Evolutionary conservation across 331 rosid species (phyloP), one percentile per base, ranked within the genome.

Genomic region (Ulmus americana): DNA sequence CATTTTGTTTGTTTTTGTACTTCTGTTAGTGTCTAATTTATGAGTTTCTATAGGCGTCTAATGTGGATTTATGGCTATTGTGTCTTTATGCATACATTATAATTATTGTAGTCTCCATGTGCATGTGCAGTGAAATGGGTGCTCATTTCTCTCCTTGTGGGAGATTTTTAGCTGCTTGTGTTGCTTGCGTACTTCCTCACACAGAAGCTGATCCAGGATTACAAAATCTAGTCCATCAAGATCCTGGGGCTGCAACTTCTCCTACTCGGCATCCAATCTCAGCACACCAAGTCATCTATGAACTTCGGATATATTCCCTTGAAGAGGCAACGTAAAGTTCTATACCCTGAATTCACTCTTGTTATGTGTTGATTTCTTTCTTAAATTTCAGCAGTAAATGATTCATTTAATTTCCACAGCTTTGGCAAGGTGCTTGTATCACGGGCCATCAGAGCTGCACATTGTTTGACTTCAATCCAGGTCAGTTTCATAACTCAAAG

Each of bases 381-480:
- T 68, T 10, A 28, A 54, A n/a, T 15, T 59, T 45, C 63, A 45
- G 43, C 8, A 12, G 41, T 8, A 35, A 40, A 8, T 58, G 51
- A 49, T 61, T 61, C 54, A 14, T 60, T 55, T 63, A 66, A 42
- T 54, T 64, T 28, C 9, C 67, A n/a, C 80, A 90, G 97, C 61
- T 90, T 90, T 61, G 97, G 97, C 22, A 53, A 64, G 0, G 83
- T 87, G 74, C 92, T 87, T 76, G 87, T 78, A 8, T 87, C 95
- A 50, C 82, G 86, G 52, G 87, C 97, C 42, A 83, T 90, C 40
- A 80, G 97, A 83, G 97, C 95, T 15, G 97, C 97, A 16, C 97
- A 90, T 76, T 90, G 97, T 77, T 80, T 90, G 75, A 90, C 97
- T 55, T 90, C 95, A 55, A 82, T 90, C 64, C 97, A 87, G 95